Conservation (phyloP, 228 moss, liverwort and hornwort genomes). For the Sphagnum magellanicum region DNA sequence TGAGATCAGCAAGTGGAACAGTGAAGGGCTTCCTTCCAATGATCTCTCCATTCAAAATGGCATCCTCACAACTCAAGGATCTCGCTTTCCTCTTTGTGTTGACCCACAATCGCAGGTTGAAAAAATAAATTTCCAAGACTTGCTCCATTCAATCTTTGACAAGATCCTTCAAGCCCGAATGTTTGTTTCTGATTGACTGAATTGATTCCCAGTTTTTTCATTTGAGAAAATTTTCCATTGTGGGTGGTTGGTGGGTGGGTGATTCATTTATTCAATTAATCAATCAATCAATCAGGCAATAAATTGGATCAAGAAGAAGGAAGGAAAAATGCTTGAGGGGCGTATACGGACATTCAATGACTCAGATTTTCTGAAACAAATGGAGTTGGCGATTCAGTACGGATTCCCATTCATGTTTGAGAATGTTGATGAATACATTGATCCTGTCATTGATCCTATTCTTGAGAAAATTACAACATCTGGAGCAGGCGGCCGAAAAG, state of each 20-base stretch:
- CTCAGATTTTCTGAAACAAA: conserved; percentile 77
- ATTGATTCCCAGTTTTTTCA: not conserved
- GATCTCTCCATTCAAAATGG: conserved; percentile 97
- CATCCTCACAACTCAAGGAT: conserved; percentile 81
- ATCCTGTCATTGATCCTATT: conserved; percentile 90
- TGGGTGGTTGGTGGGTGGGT: no score
- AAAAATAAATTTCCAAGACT: not conserved
- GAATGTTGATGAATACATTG: conserved; percentile 96
- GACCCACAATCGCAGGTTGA: conserved; percentile 85
- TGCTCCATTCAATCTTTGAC: not conserved
- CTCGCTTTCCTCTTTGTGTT: conserved; percentile 77
- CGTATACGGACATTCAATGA: conserved; percentile 80
- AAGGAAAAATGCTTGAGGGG: conserved; percentile 89
- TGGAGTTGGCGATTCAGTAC: conserved; percentile 89
- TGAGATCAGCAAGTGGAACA: conserved; percentile 90
- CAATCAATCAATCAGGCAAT: conserved; percentile 44
- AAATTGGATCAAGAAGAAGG: conserved; percentile 91
- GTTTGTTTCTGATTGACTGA: not conserved
- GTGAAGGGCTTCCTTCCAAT: conserved; percentile 92
- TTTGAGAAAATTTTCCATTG: not conserved
- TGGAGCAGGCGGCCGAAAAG: conserved; percentile 58
- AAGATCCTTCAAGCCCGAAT: not conserved
- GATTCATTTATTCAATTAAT: not conserved
- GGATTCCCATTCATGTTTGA: conserved; percentile 92
- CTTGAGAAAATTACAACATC: conserved; percentile 58